phyloP scores from a whole-genome alignment of 1,284 basidiomycete species.

The Rhizopogon hawkerae region DNA sequence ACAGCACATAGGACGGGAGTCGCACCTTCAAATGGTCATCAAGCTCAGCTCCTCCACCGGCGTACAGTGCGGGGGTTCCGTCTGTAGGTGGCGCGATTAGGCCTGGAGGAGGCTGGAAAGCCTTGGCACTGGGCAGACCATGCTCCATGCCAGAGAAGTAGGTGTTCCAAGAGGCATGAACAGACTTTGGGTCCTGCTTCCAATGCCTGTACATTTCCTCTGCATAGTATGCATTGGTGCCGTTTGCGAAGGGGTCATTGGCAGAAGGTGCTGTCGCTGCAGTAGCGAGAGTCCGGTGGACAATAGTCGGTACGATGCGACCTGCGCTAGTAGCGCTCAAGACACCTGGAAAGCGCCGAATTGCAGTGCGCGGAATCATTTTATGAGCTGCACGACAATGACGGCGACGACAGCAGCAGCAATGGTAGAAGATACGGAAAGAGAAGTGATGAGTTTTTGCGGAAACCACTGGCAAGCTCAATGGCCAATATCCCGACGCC shows the following conservation, averaged over 20 bases:
- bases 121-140: constrained; percentile 74
- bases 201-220: constrained; percentile 94
- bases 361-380: constrained; percentile 25
- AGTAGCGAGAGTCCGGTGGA: constrained; percentile 37
- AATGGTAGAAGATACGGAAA: constrained; percentile 5
- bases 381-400: neutral
- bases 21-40: constrained; percentile 92
- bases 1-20: neutral
- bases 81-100: constrained; percentile 63
- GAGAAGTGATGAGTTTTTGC: no score
- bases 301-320: constrained; percentile 11
- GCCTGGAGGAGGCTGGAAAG: constrained; percentile 80
- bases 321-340: constrained; percentile 12
- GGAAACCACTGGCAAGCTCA: no score
- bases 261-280: constrained; percentile 49
- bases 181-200: constrained; percentile 85
- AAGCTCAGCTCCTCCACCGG: constrained; percentile 65
- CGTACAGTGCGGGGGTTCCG: constrained; percentile 76
- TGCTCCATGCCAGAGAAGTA: constrained; percentile 95
- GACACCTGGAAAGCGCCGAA: constrained; percentile 24
- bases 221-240: constrained; percentile 90
- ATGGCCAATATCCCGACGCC: no score
- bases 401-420: neutral
- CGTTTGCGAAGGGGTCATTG: constrained; percentile 80
- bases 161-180: constrained; percentile 91